A percentile compares a stretch with the other conserved stretches of the same genome.
Evolutionary conservation across 306 rosid species (phyloP).

Genomic region (Pyrus bretschneideri): DNA sequence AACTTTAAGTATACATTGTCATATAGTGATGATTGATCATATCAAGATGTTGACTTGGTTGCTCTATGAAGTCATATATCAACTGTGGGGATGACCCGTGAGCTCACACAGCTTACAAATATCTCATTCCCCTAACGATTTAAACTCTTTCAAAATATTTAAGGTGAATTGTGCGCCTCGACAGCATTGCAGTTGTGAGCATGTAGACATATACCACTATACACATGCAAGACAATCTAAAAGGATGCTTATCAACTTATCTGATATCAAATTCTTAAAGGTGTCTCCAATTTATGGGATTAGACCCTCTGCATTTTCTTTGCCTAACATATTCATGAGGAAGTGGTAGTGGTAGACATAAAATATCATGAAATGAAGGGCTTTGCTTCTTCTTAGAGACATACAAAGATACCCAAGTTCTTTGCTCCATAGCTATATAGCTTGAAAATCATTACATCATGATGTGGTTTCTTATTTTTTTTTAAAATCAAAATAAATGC

Average conservation of each 20-base stretch:
- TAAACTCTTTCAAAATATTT: not conserved
- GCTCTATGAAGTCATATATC: constrained; percentile 5
- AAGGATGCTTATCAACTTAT: constrained; percentile 15
- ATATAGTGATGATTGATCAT: constrained; percentile 8
- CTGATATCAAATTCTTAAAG: not conserved
- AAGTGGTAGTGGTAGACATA: not conserved
- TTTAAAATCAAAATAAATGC: not conserved
- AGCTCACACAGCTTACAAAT: not conserved
- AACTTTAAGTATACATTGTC: constrained; percentile 2
- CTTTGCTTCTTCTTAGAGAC: not conserved
- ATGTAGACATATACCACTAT: not conserved
- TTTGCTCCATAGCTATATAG: not conserved
- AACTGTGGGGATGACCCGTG: constrained; percentile 21
- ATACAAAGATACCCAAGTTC: not conserved
- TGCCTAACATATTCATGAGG: not conserved
- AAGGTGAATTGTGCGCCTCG: constrained; percentile 9
- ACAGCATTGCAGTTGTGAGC: constrained; percentile 12
- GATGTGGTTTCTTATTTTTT: not conserved
- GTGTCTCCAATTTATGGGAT: constrained; percentile 4
- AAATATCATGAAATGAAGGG: not conserved
- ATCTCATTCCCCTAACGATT: not conserved
- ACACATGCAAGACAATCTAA: not conserved
- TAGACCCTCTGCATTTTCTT: not conserved
- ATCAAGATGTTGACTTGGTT: constrained; percentile 1
- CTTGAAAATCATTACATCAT: not conserved